These are phyloP conservation scores for Thermomyces lanuginosus DNA, from an alignment of 2,329 filamentous ascomycete species.

Conservation along the genomic window DNA sequence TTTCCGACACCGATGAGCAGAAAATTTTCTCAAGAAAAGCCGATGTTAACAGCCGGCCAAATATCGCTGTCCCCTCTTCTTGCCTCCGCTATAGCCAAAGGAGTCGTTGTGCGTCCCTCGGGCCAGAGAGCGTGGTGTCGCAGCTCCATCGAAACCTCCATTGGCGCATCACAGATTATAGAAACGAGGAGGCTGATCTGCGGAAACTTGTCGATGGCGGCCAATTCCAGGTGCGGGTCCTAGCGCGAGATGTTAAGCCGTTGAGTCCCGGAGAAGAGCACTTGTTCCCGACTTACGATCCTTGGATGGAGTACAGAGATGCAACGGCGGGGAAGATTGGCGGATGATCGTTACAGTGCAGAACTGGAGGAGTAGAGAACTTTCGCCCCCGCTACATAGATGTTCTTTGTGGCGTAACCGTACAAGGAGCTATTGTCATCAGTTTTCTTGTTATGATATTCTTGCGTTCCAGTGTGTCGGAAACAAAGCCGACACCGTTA, in stretches of 20 bases:
- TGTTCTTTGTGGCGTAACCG: no score
- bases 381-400: no score
- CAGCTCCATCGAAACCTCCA: slow-evolving; percentile 8
- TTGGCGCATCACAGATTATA: slow-evolving; percentile 10
- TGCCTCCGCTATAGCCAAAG: slow-evolving; percentile 4
- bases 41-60: slow-evolving; percentile 2
- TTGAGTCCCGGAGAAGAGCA: slow-evolving; percentile 6
- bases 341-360: no score
- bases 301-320: slow-evolving; percentile 4
- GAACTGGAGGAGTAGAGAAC: no score
- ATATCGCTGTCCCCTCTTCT: slow-evolving; percentile 10
- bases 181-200: slow-evolving; percentile 7
- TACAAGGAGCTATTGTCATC: no score
- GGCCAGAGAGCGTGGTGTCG: slow-evolving; percentile 7
- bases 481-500: no score
- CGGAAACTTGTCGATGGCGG: slow-evolving; percentile 7
- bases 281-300: slow-evolving; percentile 12
- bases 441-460: no score
- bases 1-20: slow-evolving; percentile 17
- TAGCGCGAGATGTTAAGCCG: slow-evolving; percentile 9
- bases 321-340: slow-evolving; percentile 6
- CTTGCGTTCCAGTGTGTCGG: no score
- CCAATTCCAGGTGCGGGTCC: slow-evolving; percentile 6
- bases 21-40: slow-evolving; percentile 3
- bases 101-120: slow-evolving; percentile 6